phyloP scores from a whole-genome alignment of 495 filamentous ascomycete genomes.

The Xylaria longipes region DNA sequence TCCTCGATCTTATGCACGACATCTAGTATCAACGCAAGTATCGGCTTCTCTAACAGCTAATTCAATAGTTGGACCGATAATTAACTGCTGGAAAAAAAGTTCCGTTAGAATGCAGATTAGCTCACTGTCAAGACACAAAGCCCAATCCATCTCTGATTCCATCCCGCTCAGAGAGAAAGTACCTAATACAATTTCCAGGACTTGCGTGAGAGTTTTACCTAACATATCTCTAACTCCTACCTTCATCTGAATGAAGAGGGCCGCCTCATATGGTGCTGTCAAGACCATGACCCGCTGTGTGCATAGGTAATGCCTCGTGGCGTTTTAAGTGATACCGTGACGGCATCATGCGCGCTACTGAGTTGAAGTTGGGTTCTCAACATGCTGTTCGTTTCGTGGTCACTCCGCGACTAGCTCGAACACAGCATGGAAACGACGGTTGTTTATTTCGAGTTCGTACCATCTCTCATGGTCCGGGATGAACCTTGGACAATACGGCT shows the following conservation, averaged over 20 bases:
- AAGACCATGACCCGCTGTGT: slow-evolving; percentile 3
- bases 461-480: neutral
- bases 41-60: neutral
- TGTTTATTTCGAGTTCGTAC: neutral
- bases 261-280: neutral
- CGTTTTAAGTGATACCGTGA: neutral
- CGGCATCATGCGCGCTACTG: neutral
- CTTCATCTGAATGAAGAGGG: neutral
- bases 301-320: neutral
- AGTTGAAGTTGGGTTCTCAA: slow-evolving; percentile 1
- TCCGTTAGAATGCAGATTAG: neutral
- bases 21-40: neutral
- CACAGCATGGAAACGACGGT: neutral
- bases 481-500: neutral
- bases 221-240: neutral
- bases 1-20: neutral
- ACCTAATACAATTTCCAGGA: neutral
- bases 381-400: neutral
- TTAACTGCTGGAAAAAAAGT: neutral
- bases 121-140: neutral
- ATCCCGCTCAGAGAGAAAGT: neutral
- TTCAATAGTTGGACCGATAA: neutral
- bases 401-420: neutral
- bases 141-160: neutral
- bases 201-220: neutral